Percentiles rank a stretch among this genome's conserved stretches.
phyloP scores from a whole-genome alignment of 768 basidiomycete genomes.

The Sporobolomyces roseus region DNA sequence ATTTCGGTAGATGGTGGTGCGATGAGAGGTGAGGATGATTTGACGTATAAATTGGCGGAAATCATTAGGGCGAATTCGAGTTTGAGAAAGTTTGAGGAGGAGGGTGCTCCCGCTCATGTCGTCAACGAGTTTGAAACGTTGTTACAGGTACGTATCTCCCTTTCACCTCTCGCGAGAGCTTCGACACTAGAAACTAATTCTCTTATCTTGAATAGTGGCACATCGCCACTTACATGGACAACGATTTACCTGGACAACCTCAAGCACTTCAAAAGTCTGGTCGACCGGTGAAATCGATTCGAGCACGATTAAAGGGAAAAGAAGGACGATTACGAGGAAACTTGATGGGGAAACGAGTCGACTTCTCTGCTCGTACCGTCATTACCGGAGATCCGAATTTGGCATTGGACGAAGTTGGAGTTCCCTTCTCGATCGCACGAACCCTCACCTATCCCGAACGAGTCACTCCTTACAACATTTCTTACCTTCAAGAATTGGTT shows the following conservation, averaged over 20 bases:
- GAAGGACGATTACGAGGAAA: constrained; percentile 97
- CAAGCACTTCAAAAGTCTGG: constrained; percentile 97
- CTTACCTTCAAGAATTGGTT: constrained; percentile 87
- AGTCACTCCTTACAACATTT: constrained; percentile 96
- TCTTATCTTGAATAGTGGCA: constrained; percentile 64
- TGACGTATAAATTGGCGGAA: constrained; percentile 96
- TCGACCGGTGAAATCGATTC: constrained; percentile 94
- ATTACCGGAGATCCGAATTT: constrained; percentile 98
- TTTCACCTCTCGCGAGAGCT: too few relatives aligned
- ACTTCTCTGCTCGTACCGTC: constrained; percentile 97
- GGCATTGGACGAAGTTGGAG: constrained; percentile 93
- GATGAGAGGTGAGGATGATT: constrained; percentile 94
- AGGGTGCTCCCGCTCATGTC: constrained; percentile 93
- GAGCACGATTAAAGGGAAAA: constrained; percentile 95
- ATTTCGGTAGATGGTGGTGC: constrained; percentile 95
- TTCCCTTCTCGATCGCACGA: constrained; percentile 92
- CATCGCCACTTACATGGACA: constrained; percentile 99
- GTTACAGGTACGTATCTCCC: constrained; percentile 64
- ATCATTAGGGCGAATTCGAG: constrained; percentile 93
- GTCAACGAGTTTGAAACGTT: constrained; percentile 94
- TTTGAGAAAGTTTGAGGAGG: constrained; percentile 86
- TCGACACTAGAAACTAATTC: too few relatives aligned
- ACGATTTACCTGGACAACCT: constrained; percentile 96
- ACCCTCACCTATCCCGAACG: constrained; percentile 95
- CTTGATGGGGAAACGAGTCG: constrained; percentile 98